Base-by-base conservation (phyloP, 1,139 yeast species). In the Suhomyces anneliseae region DNA sequence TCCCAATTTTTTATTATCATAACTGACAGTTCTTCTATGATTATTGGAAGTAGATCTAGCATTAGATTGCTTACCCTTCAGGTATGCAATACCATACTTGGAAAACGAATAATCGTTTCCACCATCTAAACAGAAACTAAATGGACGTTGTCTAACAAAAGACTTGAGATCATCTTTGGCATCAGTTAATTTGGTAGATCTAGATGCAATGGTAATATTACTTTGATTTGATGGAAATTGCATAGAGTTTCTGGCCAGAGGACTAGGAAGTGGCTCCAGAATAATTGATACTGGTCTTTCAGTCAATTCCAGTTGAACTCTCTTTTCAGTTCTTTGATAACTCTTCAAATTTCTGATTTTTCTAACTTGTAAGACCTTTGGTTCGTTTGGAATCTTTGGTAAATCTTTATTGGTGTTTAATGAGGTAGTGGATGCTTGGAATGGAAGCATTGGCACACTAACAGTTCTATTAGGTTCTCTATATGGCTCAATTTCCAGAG, bases 91-190 rank as follows among this genome's bases (percentile, higher is more conserved):
- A 35, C 55, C 52, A 48, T 64, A 73, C 43, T 70, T 59, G n/a
- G 73, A 61, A 37, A 54, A 58, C n/a, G 52, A 54, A 51, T 73
- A 74, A 38, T 69, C 66, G n/a, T 56, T 60, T 3, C 65, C 64
- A 8, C 58, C 40, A 51, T 72, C 78, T 15, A 73, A 61, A 50
- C 73, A 64, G 46, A 52, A 66, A 45, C 69, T 65, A 45, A 62
- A 65, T 0, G 74, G 74, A 12, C 68, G 54, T 46, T 64, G 66
- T 44, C 67, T 55, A 4, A 67, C 65, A 37, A 54, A 49, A 5
- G 56, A 51, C 42, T 59, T 59, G 50, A 68, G 47, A 12, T 60
- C 59, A 10, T 34, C 46, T 37, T 55, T 53, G 19, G 58, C 50
- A n/a, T 52, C 55, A 15, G 39, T 12, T 15, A 47, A 27, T 7